Evolutionary conservation across 176 grass and related monocot genomes (phyloP).

Genomic region (Areca catechu): DNA sequence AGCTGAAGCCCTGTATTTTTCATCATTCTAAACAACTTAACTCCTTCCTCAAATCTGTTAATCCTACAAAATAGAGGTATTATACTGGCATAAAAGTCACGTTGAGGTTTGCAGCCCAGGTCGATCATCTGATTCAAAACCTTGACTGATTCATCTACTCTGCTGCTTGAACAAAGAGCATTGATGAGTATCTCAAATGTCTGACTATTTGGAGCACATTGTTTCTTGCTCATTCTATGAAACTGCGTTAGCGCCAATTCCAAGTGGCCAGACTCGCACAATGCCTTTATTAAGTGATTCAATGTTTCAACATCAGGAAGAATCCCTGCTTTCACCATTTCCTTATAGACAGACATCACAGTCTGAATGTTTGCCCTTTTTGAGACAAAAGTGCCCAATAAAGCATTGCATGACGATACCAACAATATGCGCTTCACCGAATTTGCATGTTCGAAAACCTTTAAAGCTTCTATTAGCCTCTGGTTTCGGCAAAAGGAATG

Average conservation of each 20-base stretch:
- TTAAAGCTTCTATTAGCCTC: slow-evolving; percentile 33
- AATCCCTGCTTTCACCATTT: slow-evolving; percentile 46
- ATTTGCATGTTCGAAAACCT: slow-evolving; percentile 32
- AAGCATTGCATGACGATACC: slow-evolving; percentile 25
- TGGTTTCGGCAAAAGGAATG: slow-evolving; percentile 17
- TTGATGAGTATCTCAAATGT: slow-evolving; percentile 43
- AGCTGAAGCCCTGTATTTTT: slow-evolving; percentile 20
- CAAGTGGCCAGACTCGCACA: slow-evolving; percentile 30
- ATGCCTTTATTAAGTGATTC: slow-evolving; percentile 38
- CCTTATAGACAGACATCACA: slow-evolving; percentile 25
- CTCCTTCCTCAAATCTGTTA: slow-evolving; percentile 29
- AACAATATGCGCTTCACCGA: slow-evolving; percentile 25
- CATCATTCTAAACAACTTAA: slow-evolving; percentile 35
- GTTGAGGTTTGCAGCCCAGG: slow-evolving; percentile 23
- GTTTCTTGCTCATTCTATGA: slow-evolving; percentile 41
- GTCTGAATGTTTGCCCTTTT: slow-evolving; percentile 23
- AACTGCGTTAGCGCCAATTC: slow-evolving; percentile 44
- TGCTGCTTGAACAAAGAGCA: slow-evolving; percentile 22
- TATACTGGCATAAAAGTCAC: slow-evolving; percentile 35
- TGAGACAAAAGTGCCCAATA: slow-evolving; percentile 33
- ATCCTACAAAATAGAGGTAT: slow-evolving; percentile 43
- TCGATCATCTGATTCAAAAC: slow-evolving; percentile 40
- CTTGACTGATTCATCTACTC: slow-evolving; percentile 31
- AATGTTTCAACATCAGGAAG: slow-evolving; percentile 49
- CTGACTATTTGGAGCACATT: slow-evolving; percentile 24